Percentiles rank a stretch among this genome's conserved stretches.
These are phyloP conservation scores for Mollisiaceae sp. DNA, from an alignment of 2,329 filamentous ascomycete species.

Conservation along the genomic window DNA sequence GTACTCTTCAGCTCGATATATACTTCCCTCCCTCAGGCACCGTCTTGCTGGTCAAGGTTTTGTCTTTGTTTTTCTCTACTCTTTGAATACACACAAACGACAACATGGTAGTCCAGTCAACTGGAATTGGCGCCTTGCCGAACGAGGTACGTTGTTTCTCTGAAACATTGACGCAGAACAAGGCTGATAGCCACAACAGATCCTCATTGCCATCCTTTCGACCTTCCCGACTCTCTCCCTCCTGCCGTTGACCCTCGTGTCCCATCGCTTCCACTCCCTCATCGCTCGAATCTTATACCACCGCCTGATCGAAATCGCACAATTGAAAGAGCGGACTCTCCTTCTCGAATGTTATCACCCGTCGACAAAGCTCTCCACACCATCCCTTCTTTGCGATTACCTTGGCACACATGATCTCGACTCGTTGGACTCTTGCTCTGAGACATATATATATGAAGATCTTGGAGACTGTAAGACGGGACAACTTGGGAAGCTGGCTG, in stretches of 20 bases:
- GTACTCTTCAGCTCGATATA: not conserved
- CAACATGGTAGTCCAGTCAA: constrained; percentile 26
- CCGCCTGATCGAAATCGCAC: constrained; percentile 63
- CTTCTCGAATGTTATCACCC: constrained; percentile 83
- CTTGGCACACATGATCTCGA: constrained; percentile 64
- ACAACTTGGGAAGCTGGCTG: constrained; percentile 54
- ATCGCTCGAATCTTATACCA: constrained; percentile 68
- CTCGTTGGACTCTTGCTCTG: constrained; percentile 40
- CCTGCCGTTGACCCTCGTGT: constrained; percentile 62
- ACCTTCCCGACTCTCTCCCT: constrained; percentile 55
- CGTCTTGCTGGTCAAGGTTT: constrained; percentile 4
- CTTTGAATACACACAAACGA: constrained; percentile 17
- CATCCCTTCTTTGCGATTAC: constrained; percentile 72
- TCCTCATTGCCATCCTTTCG: constrained; percentile 56
- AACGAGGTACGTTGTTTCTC: constrained; percentile 33
- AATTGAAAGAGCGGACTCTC: constrained; percentile 64
- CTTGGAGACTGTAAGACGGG: constrained; percentile 34
- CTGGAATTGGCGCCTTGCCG: constrained; percentile 31
- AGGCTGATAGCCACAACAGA: constrained; percentile 43
- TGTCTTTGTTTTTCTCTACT: constrained; percentile 27
- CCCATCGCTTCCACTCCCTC: constrained; percentile 66
- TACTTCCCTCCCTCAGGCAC: not conserved
- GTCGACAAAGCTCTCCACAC: constrained; percentile 68
- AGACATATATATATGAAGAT: constrained; percentile 33
- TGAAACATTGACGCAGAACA: not conserved